These are phyloP conservation scores for Sordariomycetes sp. DNA, from an alignment of 2,329 filamentous ascomycete species.

Conservation along the genomic window DNA sequence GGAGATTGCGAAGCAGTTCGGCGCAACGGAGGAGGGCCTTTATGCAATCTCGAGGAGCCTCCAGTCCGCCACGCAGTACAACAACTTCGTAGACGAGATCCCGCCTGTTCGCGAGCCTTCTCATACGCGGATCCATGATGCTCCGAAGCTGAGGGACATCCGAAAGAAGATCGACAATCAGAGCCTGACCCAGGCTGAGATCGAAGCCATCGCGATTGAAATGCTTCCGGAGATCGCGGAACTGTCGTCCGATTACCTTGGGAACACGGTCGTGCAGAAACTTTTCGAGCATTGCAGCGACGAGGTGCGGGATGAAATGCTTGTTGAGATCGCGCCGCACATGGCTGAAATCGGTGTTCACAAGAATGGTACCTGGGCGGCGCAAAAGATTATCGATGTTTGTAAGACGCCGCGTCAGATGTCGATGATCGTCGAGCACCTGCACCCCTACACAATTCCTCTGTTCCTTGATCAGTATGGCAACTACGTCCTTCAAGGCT, in stretches of 20 bases:
- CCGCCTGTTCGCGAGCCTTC: slow-evolving; percentile 80
- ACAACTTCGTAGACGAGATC: slow-evolving; percentile 66
- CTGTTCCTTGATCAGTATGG: slow-evolving; percentile 96
- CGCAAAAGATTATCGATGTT: slow-evolving; percentile 97
- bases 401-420: slow-evolving; percentile 78
- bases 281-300: slow-evolving; percentile 95
- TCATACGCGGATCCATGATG: slow-evolving; percentile 81
- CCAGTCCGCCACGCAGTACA: slow-evolving; percentile 63
- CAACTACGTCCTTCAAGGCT: slow-evolving; percentile 96
- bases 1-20: slow-evolving; percentile 78
- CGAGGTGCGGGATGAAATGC: slow-evolving; percentile 79
- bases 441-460: slow-evolving; percentile 77
- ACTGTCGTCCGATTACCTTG: slow-evolving; percentile 87
- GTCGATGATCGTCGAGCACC: slow-evolving; percentile 67
- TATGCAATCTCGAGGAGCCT: slow-evolving; percentile 60
- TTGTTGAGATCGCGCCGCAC: slow-evolving; percentile 75
- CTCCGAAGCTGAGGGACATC: slow-evolving; percentile 87
- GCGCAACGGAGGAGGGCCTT: slow-evolving; percentile 68
- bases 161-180: slow-evolving; percentile 96
- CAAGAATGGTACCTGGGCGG: slow-evolving; percentile 99
- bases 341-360: slow-evolving; percentile 94
- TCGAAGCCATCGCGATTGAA: slow-evolving; percentile 79
- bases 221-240: slow-evolving; percentile 98
- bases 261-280: slow-evolving; percentile 99
- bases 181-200: slow-evolving; percentile 70